A percentile compares a stretch with the other conserved stretches of the same genome.
Evolutionary conservation across 2,329 filamentous ascomycete genomes (phyloP).

Genomic region (Cercospora citrullina): DNA sequence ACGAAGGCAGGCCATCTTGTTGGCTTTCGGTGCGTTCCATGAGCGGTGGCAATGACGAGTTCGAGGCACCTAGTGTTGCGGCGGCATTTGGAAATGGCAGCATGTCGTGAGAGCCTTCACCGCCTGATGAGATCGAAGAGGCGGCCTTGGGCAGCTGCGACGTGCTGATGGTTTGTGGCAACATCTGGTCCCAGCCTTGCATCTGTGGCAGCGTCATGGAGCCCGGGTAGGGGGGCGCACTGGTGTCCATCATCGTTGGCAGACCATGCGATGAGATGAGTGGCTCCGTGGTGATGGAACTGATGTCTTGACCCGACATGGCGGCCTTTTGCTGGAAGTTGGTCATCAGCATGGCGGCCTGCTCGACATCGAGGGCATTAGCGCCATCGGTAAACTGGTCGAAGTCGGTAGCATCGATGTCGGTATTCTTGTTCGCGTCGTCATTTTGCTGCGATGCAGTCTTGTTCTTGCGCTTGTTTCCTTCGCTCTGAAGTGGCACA

Average conservation of each 20-base stretch:
- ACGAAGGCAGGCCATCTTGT: constrained; percentile 42
- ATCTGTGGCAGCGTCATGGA: constrained; percentile 81
- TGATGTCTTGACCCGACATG: constrained; percentile 66
- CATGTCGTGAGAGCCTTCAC: constrained; percentile 46
- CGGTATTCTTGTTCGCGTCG: constrained; percentile 63
- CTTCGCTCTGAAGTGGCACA: constrained; percentile 88
- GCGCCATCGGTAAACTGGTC: constrained; percentile 91
- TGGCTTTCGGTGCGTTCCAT: constrained; percentile 56
- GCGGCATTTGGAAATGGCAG: constrained; percentile 49
- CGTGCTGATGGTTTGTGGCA: constrained; percentile 62
- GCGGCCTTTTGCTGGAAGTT: constrained; percentile 92
- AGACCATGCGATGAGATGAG: constrained; percentile 71
- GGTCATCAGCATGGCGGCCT: constrained; percentile 96
- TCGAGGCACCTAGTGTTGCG: constrained; percentile 26
- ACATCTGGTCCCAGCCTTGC: constrained; percentile 82
- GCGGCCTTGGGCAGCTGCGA: constrained; percentile 68
- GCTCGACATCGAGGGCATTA: constrained; percentile 94
- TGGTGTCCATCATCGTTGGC: constrained; percentile 72
- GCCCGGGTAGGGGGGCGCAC: constrained; percentile 65
- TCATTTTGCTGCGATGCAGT: constrained; percentile 17
- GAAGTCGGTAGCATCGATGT: constrained; percentile 80
- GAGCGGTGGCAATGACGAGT: constrained; percentile 62
- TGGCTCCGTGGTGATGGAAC: constrained; percentile 58
- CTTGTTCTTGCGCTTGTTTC: constrained; percentile 67
- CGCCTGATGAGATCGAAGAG: constrained; percentile 60